Percentiles rank a stretch among this genome's conserved stretches.
These are phyloP conservation scores for Zygotorulaspora chibaensis DNA, from an alignment of 805 yeast genomes.

Conservation along the genomic window DNA sequence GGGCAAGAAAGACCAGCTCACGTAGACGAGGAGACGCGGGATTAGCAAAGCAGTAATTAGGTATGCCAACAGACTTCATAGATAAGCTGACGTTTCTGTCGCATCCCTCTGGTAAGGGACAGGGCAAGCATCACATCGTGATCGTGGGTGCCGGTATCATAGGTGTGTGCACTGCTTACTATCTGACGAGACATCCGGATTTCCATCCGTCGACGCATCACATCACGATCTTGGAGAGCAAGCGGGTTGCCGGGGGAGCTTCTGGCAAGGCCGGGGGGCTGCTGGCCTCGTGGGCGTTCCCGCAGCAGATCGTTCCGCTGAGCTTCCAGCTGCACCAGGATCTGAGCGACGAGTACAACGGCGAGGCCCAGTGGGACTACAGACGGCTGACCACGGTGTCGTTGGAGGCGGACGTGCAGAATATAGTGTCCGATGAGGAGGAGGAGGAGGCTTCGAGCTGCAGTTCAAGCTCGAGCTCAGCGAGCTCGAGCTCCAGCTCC, in stretches of 20 bases:
- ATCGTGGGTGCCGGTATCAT: conserved; percentile 95
- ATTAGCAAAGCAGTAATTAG: not conserved
- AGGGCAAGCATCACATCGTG: conserved; percentile 69
- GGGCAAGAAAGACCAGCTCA: too few species aligned
- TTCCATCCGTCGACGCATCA: conserved; percentile 70
- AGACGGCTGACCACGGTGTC: conserved; percentile 82
- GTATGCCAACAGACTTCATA: conserved; percentile 17
- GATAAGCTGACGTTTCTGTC: conserved; percentile 18
- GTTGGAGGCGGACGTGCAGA: conserved; percentile 72
- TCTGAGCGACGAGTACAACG: conserved; percentile 70
- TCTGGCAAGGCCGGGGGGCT: conserved; percentile 97
- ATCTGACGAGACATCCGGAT: conserved; percentile 74
- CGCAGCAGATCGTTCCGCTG: conserved; percentile 86
- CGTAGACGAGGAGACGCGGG: not conserved
- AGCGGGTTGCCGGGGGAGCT: conserved; percentile 95
- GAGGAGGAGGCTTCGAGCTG: not conserved
- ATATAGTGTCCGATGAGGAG: conserved; percentile 14
- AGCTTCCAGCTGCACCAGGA: conserved; percentile 84
- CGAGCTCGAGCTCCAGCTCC: not conserved
- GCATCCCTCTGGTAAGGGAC: conserved; percentile 25
- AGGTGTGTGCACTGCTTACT: conserved; percentile 93
- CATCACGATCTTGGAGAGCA: conserved; percentile 81
- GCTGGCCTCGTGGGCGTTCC: conserved; percentile 94
- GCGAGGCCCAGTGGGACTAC: conserved; percentile 90
- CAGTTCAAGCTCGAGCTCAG: not conserved